phyloP scores from a whole-genome alignment of 345 rosid species.

The Sisymbrium altissimum region DNA sequence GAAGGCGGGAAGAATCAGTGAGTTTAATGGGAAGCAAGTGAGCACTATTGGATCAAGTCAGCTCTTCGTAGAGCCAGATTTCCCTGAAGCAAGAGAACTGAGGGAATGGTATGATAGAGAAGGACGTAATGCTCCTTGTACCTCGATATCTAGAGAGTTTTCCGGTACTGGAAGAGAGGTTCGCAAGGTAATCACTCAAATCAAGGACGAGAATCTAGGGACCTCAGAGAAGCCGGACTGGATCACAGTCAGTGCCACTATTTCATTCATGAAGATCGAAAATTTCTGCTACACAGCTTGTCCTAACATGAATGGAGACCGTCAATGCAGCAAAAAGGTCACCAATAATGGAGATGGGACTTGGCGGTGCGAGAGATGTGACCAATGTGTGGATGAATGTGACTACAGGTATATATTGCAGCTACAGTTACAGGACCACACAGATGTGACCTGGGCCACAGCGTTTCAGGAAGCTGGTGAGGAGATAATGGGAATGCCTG shows the following conservation, averaged over 20 bases:
- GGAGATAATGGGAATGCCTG: slow-evolving; percentile 85
- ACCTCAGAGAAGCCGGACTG: slow-evolving; percentile 95
- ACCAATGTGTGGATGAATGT: slow-evolving; percentile 63
- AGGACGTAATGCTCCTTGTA: slow-evolving; percentile 54
- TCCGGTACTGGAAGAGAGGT: slow-evolving; percentile 50
- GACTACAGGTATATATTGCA: slow-evolving; percentile 82
- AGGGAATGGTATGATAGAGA: slow-evolving; percentile 77
- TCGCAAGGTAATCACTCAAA: slow-evolving; percentile 67
- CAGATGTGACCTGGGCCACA: slow-evolving; percentile 83
- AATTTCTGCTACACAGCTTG: slow-evolving; percentile 95
- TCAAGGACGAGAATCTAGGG: slow-evolving; percentile 90
- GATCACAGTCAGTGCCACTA: slow-evolving; percentile 65
- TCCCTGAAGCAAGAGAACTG: slow-evolving; percentile 61
- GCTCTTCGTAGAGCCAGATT: slow-evolving; percentile 67
- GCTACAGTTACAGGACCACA: slow-evolving; percentile 90
- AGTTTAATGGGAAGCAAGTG: slow-evolving; percentile 78
- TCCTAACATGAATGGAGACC: slow-evolving; percentile 75
- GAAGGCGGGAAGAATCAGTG: slow-evolving; percentile 70
- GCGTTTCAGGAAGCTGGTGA: slow-evolving; percentile 86
- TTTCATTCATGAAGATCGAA: slow-evolving; percentile 62
- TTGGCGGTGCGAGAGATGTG: slow-evolving; percentile 90
- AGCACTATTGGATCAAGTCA: slow-evolving; percentile 77
- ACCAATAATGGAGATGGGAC: slow-evolving; percentile 89
- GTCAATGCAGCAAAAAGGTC: slow-evolving; percentile 82
- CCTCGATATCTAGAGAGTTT: slow-evolving; percentile 75